Percentiles rank a stretch among this genome's conserved stretches.
Evolutionary conservation across 331 rosid species (phyloP).

Genomic region (Quercus lobata): DNA sequence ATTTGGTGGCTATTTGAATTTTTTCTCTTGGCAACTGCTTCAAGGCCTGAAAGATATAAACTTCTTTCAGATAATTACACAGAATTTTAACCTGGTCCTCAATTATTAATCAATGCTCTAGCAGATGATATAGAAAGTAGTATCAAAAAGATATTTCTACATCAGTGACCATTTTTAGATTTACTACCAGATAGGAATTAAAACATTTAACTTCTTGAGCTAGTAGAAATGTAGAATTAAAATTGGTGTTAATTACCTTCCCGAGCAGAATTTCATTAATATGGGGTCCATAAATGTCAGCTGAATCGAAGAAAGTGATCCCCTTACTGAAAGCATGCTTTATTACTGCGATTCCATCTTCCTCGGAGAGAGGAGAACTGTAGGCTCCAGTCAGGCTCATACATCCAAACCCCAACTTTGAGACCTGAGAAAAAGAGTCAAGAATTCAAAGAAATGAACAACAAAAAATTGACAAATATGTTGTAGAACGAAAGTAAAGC

Average conservation of each 20-base stretch:
- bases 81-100: neutral
- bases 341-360: conserved; percentile 20
- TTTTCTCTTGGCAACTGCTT: conserved; percentile 34
- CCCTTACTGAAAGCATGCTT: conserved; percentile 15
- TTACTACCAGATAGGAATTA: neutral
- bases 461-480: neutral
- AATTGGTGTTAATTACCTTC: neutral
- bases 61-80: neutral
- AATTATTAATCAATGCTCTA: neutral
- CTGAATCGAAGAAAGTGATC: neutral
- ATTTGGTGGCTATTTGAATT: conserved; percentile 40
- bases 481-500: neutral
- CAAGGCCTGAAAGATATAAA: conserved; percentile 24
- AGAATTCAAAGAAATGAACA: neutral
- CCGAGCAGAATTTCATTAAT: neutral
- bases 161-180: neutral
- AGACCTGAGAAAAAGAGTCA: conserved; percentile 14
- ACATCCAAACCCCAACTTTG: conserved; percentile 42
- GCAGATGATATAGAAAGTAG: neutral
- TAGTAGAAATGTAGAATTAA: neutral
- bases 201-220: neutral
- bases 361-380: conserved; percentile 26
- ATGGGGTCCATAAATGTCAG: neutral
- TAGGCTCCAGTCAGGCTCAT: conserved; percentile 24
- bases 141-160: neutral